Evolutionary conservation across 1,284 basidiomycete species (phyloP), one percentile per base, ranked within the genome.

Genomic region (Ustilago bromivora): DNA sequence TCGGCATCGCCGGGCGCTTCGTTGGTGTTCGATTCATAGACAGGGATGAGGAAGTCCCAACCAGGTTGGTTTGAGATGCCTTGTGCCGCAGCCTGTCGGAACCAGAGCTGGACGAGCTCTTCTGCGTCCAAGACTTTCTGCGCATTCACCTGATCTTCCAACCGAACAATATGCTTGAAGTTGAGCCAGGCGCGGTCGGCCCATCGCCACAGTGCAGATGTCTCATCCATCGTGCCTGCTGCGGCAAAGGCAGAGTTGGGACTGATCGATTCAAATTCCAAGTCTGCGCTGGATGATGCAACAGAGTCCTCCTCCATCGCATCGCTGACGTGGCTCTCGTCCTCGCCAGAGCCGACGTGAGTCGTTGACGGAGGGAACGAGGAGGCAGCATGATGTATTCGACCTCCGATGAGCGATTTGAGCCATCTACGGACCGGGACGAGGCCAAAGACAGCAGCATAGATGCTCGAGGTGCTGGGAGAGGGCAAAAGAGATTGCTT

Each of bases 151-250:
- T 19, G 54, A 4, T 41, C n/a, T 17, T 38, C 13, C 36, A 23
- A 10, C 1, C 23, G 38, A 17, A 34, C 41, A 19, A 36, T 49
- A 23, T 49, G 57, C 38, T 58, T 47, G n/a, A 58, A 58, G 55
- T 57, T 57, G 55, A 57, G 38, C 38, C 40, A 57, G 34, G 54
- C 54, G 6, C 54, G 54, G 38, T 55, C 35, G 17, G 17, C 12
- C 54, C 54, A 55, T 7, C 49, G n/a, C 49, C 19, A 51, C 49
- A 51, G 7, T 51, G 43, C 43, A 38, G 43, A 46, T 46, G 43
- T 46, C 43, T 46, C 43, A 38, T 38, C 36, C 36, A 38, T 38
- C 4, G 36, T 38, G 36, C 36, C 36, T 38, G 36, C 7, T 17
- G 43, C 43, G 43, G 31, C 52, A 54, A 17, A 28, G 34, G 52